Evolutionary conservation across 1,139 yeast genomes (phyloP), one percentile per base, ranked within the genome.

Genomic region (Candida tropicalis): DNA sequence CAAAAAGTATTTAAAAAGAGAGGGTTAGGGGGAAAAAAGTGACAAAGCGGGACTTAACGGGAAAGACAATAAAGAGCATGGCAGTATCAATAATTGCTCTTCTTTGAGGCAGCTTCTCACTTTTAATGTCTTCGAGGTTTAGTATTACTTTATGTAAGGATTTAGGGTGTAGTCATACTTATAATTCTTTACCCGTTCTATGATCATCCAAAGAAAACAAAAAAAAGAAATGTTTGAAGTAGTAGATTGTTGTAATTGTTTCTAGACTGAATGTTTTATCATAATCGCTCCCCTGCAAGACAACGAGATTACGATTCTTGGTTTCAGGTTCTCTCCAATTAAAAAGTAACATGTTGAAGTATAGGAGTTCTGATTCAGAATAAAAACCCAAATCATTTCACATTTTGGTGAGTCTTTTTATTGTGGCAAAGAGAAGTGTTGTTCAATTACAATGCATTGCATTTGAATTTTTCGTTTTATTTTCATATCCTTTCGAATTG

Each of bases 301-400:
- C 8, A n/a, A 31, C n/a, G 9, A 11, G 25, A 11, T 17, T 2
- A 25, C n/a, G 11, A 6, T 7, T n/a, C n/a, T 25, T 8, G 10
- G 35, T 31, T 31, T 31, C 35, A 18, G 35, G 18, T 10, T 31
- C 24, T 11, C n/a, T 31, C 35, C 11, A 13, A 18, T 9, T 31
- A 15, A 4, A 18, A 2, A 11, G 23, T 16, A 29, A 16, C 23
- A 26, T 12, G 3, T 8, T 26, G 13, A 26, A 26, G 28, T n/a
- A 11, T 23, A 11, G 25, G 10, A 23, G 25, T 11, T n/a, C n/a
- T n/a, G n/a, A n/a, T n/a, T n/a, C n/a, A n/a, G n/a, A 23, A 23
- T 23, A 23, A 25, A 25, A 12, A 12, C 12, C n/a, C n/a, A 6
- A 9, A n/a, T 25, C 28, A 12, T 25, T 5, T 25, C n/a, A n/a